Evolutionary conservation across 2,329 filamentous ascomycete genomes (phyloP).

Genomic region (Whalleya microplaca): DNA sequence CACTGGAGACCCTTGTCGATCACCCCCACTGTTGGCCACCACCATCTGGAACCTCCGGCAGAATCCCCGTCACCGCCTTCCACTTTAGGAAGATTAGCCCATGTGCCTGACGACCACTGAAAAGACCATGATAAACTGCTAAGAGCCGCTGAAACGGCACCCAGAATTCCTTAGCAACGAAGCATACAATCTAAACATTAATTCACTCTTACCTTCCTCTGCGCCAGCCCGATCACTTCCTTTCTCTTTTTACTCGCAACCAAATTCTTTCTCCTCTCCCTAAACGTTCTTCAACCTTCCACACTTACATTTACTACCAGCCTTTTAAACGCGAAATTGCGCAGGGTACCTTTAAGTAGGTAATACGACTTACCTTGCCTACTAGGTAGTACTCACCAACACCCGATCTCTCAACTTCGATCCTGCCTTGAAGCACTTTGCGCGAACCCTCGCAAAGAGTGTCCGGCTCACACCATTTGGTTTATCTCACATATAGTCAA

Average conservation of each 20-base stretch:
- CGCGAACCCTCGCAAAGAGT: conserved; percentile 5
- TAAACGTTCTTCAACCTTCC: no score
- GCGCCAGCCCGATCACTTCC: background rate
- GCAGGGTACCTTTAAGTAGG: no score
- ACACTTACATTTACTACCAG: background rate
- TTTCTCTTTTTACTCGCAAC: background rate
- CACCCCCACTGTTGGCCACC: background rate
- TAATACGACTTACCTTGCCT: background rate
- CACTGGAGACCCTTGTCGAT: background rate
- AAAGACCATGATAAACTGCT: conserved; percentile 15
- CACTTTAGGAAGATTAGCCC: conserved; percentile 2
- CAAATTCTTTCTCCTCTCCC: background rate
- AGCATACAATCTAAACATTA: conserved; percentile 13
- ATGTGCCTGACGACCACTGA: background rate
- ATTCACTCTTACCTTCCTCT: conserved; percentile 16
- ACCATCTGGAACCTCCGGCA: background rate
- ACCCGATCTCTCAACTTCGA: background rate
- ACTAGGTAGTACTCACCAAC: conserved; percentile 2
- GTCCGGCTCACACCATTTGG: background rate
- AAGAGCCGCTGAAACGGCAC: conserved; percentile 6
- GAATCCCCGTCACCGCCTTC: conserved; percentile 10
- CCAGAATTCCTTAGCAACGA: conserved; percentile 3
- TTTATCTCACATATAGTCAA: background rate
- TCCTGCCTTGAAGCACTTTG: conserved; percentile 2
- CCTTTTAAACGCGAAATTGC: background rate